A percentile compares a stretch with the other conserved stretches of the same genome.
These are phyloP conservation scores for Comarum palustre DNA, from an alignment of 306 rosid genomes.

Conservation along the genomic window DNA sequence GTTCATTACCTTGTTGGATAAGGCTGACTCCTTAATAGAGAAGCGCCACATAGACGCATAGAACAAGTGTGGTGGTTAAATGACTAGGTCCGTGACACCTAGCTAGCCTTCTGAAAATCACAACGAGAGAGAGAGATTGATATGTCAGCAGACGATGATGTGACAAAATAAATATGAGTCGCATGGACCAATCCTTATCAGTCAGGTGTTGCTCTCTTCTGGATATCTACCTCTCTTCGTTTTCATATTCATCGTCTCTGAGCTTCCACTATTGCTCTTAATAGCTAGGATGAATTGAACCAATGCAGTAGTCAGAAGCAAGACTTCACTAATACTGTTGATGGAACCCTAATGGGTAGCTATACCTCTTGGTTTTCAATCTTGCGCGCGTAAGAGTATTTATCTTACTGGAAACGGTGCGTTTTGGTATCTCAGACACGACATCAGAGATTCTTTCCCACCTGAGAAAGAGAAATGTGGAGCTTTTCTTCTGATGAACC, in stretches of 20 bases:
- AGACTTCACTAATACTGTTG: conserved; percentile 7
- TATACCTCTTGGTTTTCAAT: background rate
- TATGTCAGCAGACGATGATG: background rate
- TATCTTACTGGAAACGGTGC: conserved; percentile 5
- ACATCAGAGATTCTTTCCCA: conserved; percentile 35
- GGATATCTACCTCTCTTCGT: background rate
- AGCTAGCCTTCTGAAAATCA: background rate
- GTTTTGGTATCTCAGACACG: conserved; percentile 17
- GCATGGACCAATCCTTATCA: conserved; percentile 7
- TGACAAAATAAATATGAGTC: conserved; percentile 9
- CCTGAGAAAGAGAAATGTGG: conserved; percentile 5
- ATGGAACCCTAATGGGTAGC: background rate
- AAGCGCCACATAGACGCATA: no score
- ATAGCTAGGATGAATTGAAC: background rate
- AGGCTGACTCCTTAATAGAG: no score
- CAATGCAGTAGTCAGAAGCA: conserved; percentile 13
- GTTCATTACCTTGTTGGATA: no score
- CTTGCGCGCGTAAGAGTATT: conserved; percentile 17
- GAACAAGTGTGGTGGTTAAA: no score
- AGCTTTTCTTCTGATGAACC: conserved; percentile 12
- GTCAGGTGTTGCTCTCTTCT: background rate
- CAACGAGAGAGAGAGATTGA: background rate
- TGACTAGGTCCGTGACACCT: no score
- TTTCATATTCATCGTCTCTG: background rate
- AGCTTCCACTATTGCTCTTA: background rate